Evolutionary conservation across 768 basidiomycete species (phyloP).

Genomic region (Trametes sanguinea): DNA sequence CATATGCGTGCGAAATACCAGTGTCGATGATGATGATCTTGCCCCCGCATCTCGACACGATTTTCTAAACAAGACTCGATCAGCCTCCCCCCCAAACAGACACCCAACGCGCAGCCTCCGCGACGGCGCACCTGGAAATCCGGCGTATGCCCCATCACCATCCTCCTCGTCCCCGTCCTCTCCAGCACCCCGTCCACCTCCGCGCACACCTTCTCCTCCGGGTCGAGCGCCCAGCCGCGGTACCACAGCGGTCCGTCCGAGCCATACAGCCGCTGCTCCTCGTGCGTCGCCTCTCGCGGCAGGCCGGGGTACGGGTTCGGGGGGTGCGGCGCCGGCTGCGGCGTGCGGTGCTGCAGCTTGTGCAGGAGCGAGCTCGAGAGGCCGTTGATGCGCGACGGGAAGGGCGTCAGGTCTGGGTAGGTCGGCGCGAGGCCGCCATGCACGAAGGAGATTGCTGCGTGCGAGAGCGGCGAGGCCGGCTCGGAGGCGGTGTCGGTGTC

Average conservation of each 20-base stretch:
- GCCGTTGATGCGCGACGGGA: constrained; percentile 81
- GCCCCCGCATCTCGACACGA: constrained; percentile 85
- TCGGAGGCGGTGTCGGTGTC: constrained; percentile 39
- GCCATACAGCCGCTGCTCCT: constrained; percentile 73
- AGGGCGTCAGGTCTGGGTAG: constrained; percentile 75
- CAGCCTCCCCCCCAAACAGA: no score
- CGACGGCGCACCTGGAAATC: constrained; percentile 61
- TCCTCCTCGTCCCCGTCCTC: constrained; percentile 78
- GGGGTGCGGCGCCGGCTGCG: constrained; percentile 77
- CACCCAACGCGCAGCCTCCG: no score
- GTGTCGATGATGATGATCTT: constrained; percentile 97
- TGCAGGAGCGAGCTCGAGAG: constrained; percentile 67
- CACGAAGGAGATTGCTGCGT: constrained; percentile 86
- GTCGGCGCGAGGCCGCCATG: constrained; percentile 88
- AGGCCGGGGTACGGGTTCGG: constrained; percentile 74
- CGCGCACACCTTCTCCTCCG: constrained; percentile 67
- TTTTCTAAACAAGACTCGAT: constrained; percentile 46
- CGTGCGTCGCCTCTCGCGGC: constrained; percentile 61
- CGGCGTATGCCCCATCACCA: constrained; percentile 98
- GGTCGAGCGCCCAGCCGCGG: constrained; percentile 84
- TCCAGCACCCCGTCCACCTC: constrained; percentile 70
- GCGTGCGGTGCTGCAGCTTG: constrained; percentile 65
- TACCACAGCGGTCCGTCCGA: constrained; percentile 93
- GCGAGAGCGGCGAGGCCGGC: constrained; percentile 52
- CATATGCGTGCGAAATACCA: constrained; percentile 94